These are phyloP conservation scores for Chlorencoelia australis DNA, from an alignment of 2,329 filamentous ascomycete genomes.

Conservation along the genomic window DNA sequence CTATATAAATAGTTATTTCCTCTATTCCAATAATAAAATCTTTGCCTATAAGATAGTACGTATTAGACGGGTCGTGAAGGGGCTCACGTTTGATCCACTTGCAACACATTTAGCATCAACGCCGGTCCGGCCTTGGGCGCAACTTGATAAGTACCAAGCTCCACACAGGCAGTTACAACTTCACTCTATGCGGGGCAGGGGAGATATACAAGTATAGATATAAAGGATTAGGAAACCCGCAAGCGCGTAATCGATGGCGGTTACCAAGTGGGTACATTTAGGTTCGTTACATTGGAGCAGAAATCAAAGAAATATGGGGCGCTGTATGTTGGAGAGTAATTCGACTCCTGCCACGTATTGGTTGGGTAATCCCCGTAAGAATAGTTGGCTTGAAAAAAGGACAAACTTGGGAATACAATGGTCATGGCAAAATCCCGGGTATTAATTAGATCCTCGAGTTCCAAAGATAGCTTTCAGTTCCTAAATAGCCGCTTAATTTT, in stretches of 20 bases:
- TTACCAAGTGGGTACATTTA: constrained; percentile 34
- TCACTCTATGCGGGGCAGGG: not conserved
- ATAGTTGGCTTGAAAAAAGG: not conserved
- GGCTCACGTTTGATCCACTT: constrained; percentile 40
- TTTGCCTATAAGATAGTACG: too few relatives aligned
- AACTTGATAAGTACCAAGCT: constrained; percentile 40
- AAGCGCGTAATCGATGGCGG: constrained; percentile 35
- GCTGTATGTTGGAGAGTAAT: constrained; percentile 34
- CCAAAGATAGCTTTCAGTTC: constrained; percentile 39
- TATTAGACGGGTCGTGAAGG: too few relatives aligned
- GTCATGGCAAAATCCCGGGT: constrained; percentile 38
- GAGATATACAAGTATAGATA: constrained; percentile 33
- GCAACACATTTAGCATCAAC: constrained; percentile 37
- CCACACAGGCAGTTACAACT: constrained; percentile 30
- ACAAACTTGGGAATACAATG: constrained; percentile 34
- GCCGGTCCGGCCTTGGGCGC: constrained; percentile 34
- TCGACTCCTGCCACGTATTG: constrained; percentile 44
- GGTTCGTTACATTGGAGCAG: constrained; percentile 40
- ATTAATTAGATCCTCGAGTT: constrained; percentile 34
- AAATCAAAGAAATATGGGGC: constrained; percentile 41
- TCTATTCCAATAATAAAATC: too few relatives aligned
- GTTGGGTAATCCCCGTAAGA: constrained; percentile 33
- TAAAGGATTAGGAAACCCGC: too few relatives aligned
- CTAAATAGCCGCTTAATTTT: constrained; percentile 33
- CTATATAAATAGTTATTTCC: too few relatives aligned